Evolutionary conservation across 768 basidiomycete genomes (phyloP).

Genomic region (Collybiopsis confluens): DNA sequence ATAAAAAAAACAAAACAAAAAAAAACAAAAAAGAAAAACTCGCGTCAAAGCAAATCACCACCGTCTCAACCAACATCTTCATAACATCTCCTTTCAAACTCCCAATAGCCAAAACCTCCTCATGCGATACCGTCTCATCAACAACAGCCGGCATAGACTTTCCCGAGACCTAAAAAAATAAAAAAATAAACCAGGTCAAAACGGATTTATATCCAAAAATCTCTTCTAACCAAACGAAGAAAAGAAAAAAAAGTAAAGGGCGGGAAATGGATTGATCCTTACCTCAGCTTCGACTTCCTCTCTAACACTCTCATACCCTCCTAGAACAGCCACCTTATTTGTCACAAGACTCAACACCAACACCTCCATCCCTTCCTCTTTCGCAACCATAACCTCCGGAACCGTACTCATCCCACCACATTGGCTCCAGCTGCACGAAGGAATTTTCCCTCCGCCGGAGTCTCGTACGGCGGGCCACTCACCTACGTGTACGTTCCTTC

Average conservation of each 20-base stretch:
- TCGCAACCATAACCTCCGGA: slow-evolving; percentile 80
- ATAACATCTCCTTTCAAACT: slow-evolving; percentile 68
- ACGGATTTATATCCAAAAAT: background rate
- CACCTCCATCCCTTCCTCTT: slow-evolving; percentile 70
- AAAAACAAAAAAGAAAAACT: no score
- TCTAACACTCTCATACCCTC: slow-evolving; percentile 60
- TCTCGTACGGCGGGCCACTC: slow-evolving; percentile 86
- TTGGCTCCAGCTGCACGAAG: slow-evolving; percentile 73
- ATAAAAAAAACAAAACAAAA: no score
- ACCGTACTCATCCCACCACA: slow-evolving; percentile 93
- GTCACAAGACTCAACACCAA: slow-evolving; percentile 83
- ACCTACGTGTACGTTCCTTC: slow-evolving; percentile 93
- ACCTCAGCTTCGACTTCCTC: slow-evolving; percentile 80
- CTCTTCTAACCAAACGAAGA: background rate
- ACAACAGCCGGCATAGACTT: slow-evolving; percentile 36
- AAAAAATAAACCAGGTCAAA: slow-evolving; percentile 3
- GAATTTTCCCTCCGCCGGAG: slow-evolving; percentile 80
- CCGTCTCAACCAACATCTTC: slow-evolving; percentile 61
- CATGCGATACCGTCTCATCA: slow-evolving; percentile 62
- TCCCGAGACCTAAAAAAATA: slow-evolving; percentile 52
- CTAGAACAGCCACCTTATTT: slow-evolving; percentile 76
- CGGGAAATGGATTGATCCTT: no score
- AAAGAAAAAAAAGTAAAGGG: no score
- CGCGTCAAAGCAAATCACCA: slow-evolving; percentile 48
- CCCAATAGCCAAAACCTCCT: slow-evolving; percentile 69